Evolutionary conservation across 2,329 filamentous ascomycete genomes (phyloP), one percentile per base, ranked within the genome.

Genomic region (Arachnopeziza araneosa): DNA sequence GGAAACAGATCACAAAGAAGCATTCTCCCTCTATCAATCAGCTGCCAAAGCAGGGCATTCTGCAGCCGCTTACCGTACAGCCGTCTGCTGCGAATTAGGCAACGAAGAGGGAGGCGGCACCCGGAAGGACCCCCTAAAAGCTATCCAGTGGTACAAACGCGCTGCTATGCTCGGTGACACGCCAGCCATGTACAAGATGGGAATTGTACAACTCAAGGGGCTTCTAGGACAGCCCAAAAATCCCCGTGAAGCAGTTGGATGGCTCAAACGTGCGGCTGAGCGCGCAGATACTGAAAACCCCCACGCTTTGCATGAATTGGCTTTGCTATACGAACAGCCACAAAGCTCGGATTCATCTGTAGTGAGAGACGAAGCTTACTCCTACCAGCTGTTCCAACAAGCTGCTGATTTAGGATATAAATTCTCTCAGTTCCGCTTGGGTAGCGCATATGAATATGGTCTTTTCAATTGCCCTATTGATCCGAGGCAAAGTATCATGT

Each of bases 121-220:
- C 0, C 86, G 91, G 60, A 90, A 89, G 68, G 95, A 99, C 70
- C 91, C 91, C 0, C 76, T 93, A 66, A 98, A 98, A 76, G 93
- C 95, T 1, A 93, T 98, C 22, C 93, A 98, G 74, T 99, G 95
- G 95, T 99, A 99, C 75, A 92, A 93, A 73, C 89, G 93, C 51
- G 92, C 95, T 7, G 93, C 95, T 12, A 88, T 89, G 14, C 80
- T 98, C 2, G 93, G 95, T 2, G 93, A 99, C 70, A 88, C 89
- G 1, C 90, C 93, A 0, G 95, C 93, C 30, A 96, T 98, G 91
- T 99, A 97, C 79, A 99, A 99, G 76, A 86, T 98, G 75, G 95
- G 95, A 60, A 96, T 97, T 88, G 96, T 99, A 66, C 79, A 91
- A 63, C 83, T 98, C 58, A 98, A 98, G 75, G 95, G 93, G 12